phyloP scores from a whole-genome alignment of 2,329 filamentous ascomycete genomes.

The Aureobasidium lini region DNA sequence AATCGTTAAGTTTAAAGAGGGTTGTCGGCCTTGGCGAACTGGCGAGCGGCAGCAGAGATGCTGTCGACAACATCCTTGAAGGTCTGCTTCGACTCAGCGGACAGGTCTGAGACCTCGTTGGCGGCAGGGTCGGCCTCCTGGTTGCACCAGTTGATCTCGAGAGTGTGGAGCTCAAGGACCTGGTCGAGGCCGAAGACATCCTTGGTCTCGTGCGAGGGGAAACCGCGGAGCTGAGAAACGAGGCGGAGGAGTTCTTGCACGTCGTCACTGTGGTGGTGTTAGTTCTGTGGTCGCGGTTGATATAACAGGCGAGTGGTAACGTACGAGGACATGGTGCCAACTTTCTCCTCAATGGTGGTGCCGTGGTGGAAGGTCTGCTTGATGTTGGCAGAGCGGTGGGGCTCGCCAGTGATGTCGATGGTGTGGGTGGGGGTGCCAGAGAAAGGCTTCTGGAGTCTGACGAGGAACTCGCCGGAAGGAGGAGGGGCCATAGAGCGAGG shows the following conservation, averaged over 20 bases:
- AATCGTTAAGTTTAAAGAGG: slow-evolving; percentile 9
- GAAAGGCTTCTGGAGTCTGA: slow-evolving; percentile 29
- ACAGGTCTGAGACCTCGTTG: slow-evolving; percentile 27
- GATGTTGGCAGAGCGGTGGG: slow-evolving; percentile 33
- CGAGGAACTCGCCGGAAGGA: slow-evolving; percentile 29
- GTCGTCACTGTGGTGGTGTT: slow-evolving; percentile 28
- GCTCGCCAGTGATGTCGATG: slow-evolving; percentile 35
- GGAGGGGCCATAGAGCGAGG: slow-evolving; percentile 24
- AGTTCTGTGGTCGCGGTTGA: neutral
- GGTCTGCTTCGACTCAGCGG: slow-evolving; percentile 35
- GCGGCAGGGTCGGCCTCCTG: slow-evolving; percentile 31
- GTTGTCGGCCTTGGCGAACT: slow-evolving; percentile 35
- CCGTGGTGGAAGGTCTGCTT: slow-evolving; percentile 27
- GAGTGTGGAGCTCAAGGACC: slow-evolving; percentile 35
- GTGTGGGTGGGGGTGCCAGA: slow-evolving; percentile 25
- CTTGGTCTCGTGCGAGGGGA: slow-evolving; percentile 31
- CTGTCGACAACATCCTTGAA: slow-evolving; percentile 37
- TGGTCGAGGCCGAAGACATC: slow-evolving; percentile 34
- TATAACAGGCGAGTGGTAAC: neutral
- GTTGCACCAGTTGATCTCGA: slow-evolving; percentile 37
- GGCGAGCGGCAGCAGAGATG: slow-evolving; percentile 34
- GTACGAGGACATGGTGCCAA: slow-evolving; percentile 30
- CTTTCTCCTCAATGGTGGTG: slow-evolving; percentile 30
- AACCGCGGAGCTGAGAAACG: slow-evolving; percentile 32
- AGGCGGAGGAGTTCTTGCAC: slow-evolving; percentile 34